These are phyloP conservation scores for Magnusiomyces suaveolens DNA, from an alignment of 1,139 yeast species.

Conservation along the genomic window DNA sequence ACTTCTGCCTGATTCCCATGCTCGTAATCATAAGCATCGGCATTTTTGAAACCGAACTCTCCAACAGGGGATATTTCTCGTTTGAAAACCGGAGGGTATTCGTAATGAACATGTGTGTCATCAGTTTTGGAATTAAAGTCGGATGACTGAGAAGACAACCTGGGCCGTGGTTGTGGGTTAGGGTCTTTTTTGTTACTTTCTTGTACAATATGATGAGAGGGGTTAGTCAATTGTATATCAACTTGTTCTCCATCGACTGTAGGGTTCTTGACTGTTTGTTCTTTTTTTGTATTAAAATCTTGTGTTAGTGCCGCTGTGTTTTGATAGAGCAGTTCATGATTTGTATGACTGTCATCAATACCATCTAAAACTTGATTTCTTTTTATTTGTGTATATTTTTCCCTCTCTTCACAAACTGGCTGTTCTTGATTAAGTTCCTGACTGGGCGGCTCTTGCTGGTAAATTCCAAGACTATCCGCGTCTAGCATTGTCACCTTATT, in stretches of 20 bases:
- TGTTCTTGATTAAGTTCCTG: too few relatives aligned
- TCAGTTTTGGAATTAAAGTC: not conserved
- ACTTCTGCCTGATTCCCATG: not conserved
- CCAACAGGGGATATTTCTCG: not conserved
- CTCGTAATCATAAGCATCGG: not conserved
- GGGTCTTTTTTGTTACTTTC: not conserved
- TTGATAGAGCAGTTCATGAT: not conserved
- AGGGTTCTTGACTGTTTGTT: not conserved
- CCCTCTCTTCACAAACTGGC: too few relatives aligned
- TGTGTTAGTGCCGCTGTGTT: not conserved
- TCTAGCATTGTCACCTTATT: not conserved
- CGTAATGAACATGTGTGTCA: not conserved
- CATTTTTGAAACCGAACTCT: constrained; percentile 3
- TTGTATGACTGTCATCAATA: not conserved
- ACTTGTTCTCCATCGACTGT: not conserved
- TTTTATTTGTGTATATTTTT: constrained; percentile 4
- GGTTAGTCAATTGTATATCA: not conserved
- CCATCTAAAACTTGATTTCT: constrained; percentile 5
- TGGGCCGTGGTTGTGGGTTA: not conserved
- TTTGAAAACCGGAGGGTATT: too few relatives aligned
- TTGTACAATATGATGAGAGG: not conserved
- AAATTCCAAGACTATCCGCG: not conserved
- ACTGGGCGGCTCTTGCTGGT: not conserved
- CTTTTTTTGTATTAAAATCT: not conserved
- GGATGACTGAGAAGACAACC: not conserved